Conservation (phyloP, 140 eudicot species). For the Anethum foeniculum region DNA sequence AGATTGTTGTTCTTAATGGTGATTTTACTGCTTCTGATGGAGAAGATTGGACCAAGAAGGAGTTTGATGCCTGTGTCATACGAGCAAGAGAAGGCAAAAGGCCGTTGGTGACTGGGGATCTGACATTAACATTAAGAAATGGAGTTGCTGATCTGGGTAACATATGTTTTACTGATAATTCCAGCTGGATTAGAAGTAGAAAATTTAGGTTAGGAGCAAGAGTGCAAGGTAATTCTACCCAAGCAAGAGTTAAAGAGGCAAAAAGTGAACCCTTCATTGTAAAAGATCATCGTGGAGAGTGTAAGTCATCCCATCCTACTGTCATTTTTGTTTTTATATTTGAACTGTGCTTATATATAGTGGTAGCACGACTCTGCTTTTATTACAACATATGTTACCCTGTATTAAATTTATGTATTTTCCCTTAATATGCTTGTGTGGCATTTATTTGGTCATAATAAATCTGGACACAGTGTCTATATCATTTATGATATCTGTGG, state of each 20-base stretch:
- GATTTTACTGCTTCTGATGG: constrained; percentile 49
- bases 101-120: constrained; percentile 67
- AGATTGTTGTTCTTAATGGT: constrained; percentile 55
- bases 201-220: constrained; percentile 63
- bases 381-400: not conserved
- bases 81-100: constrained; percentile 66
- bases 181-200: constrained; percentile 74
- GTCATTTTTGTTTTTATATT: not conserved
- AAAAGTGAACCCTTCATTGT: constrained; percentile 55
- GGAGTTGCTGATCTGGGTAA: constrained; percentile 70
- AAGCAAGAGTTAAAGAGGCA: constrained; percentile 49
- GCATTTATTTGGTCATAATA: not conserved
- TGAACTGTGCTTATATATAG: not conserved
- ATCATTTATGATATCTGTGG: not conserved
- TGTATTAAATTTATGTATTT: not conserved
- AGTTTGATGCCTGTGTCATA: constrained; percentile 38
- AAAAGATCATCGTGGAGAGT: constrained; percentile 86
- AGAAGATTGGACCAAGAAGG: constrained; percentile 55
- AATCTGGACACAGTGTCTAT: not conserved
- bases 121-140: constrained; percentile 27
- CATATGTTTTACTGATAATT: constrained; percentile 67
- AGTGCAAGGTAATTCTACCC: constrained; percentile 23
- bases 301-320: constrained; percentile 32
- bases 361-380: not conserved
- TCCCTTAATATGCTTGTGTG: not conserved